Base-by-base conservation (phyloP, 179 eudicot species). In the Amaranthus tricolor region DNA sequence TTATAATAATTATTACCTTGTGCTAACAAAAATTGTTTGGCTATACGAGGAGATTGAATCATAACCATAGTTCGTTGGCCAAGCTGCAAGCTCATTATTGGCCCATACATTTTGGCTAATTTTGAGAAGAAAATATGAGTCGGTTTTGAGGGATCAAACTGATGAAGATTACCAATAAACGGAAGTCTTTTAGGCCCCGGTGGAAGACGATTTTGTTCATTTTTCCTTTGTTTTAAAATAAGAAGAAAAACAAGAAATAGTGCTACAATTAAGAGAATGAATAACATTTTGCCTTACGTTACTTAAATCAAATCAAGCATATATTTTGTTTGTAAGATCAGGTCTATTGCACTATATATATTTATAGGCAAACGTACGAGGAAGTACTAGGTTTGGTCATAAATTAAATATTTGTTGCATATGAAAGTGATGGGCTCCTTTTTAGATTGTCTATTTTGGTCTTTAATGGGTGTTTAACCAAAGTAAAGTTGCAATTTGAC, bases 141-240 rank as follows among this genome's bases (percentile, higher is more conserved):
- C 4, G 78, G 80, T 17, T 51, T 43, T 5, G 52, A 12, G 4
- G 68, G 56, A 48, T 75, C 76, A 52, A 70, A 57, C 2, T 78
- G 80, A 74, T 78, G 85, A 3, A 82, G 40, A 65, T 82, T 82
- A 72, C 82, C 82, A 6, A 79, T 75, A 24, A 82, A 7, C 3
- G 82, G 82, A 19, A 78, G 77, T 21, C 75, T 77, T 76, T 66
- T 76, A 3, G 82, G 85, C 11, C 80, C 82, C 0, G 85, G 82
- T 2, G 85, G 85, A 17, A 10, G 74, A 76, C 65, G 62, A 21
- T 14, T 7, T 58, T 9, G 24, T 44, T 64, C 51, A 1, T 64
- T 16, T 31, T 64, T 64, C 45, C 7, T 60, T 40, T 20, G 9
- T 60, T 21, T 60, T 21, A 60, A 44, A 21, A 21, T 44, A 5